Percentiles rank a stretch among this genome's conserved stretches.
Conservation (phyloP, 1,139 yeast genomes). For the Hemisphaericaspora xylofermentans region DNA sequence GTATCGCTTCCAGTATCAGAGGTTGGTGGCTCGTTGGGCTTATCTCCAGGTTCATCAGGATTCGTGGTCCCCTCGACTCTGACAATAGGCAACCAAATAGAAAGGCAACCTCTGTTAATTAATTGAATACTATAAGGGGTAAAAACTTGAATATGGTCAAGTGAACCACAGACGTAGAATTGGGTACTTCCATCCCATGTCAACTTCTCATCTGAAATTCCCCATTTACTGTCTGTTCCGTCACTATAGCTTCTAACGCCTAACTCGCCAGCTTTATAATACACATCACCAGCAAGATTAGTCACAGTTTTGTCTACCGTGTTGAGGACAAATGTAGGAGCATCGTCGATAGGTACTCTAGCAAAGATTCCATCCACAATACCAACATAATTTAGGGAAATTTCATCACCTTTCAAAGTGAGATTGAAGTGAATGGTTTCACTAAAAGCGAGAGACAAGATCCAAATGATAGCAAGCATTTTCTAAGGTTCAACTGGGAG, state of each 20-base stretch:
- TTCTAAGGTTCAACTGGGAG: neutral
- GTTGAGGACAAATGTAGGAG: neutral
- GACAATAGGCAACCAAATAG: neutral
- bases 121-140: neutral
- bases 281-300: neutral
- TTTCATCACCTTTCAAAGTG: neutral
- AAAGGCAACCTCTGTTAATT: neutral
- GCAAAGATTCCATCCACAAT: neutral
- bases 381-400: neutral
- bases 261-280: neutral
- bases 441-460: neutral
- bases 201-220: neutral
- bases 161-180: neutral
- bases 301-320: neutral
- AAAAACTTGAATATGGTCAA: neutral
- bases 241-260: neutral
- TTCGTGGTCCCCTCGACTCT: neutral
- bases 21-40: neutral
- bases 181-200: neutral
- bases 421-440: neutral
- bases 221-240: neutral
- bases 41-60: neutral
- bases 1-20: neutral
- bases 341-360: neutral
- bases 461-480: neutral